A percentile compares a stretch with the other conserved stretches of the same genome.
Evolutionary conservation across 2,329 filamentous ascomycete genomes (phyloP).

Genomic region (Tolypocladium nubicola): DNA sequence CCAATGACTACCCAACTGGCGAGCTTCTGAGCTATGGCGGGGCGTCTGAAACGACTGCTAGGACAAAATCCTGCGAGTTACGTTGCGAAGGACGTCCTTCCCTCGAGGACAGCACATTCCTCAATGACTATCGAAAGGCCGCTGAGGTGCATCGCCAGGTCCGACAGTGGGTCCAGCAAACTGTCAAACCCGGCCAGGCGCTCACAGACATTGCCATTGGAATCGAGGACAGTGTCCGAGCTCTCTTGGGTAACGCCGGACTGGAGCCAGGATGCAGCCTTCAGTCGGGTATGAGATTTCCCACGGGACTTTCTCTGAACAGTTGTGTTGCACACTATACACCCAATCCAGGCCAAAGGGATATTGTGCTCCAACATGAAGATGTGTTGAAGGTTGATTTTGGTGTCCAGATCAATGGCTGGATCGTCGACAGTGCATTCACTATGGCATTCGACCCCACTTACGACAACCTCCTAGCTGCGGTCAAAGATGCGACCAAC

Average conservation of each 20-base stretch:
- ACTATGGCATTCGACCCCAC: conserved; percentile 62
- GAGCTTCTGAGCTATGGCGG: conserved; percentile 14
- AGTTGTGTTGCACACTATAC: conserved; percentile 74
- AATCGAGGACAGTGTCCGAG: conserved; percentile 69
- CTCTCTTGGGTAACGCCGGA: conserved; percentile 62
- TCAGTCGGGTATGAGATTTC: conserved; percentile 70
- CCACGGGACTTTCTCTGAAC: conserved; percentile 71
- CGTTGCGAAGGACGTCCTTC: conserved; percentile 8
- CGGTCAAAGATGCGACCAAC: conserved; percentile 66
- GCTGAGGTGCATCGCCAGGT: conserved; percentile 76
- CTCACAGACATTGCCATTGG: conserved; percentile 70
- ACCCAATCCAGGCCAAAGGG: conserved; percentile 69
- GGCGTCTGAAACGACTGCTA: neutral
- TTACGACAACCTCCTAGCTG: conserved; percentile 61
- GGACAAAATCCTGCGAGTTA: neutral
- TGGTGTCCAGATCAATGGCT: conserved; percentile 65
- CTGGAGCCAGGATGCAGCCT: conserved; percentile 65
- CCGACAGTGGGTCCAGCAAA: conserved; percentile 66
- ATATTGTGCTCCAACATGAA: conserved; percentile 49
- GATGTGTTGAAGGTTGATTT: conserved; percentile 75
- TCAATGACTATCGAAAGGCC: conserved; percentile 66
- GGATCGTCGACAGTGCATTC: conserved; percentile 69
- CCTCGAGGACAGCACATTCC: conserved; percentile 40
- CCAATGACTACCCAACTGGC: conserved; percentile 16
- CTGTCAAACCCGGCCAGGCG: conserved; percentile 66